Evolutionary conservation across 2,329 filamentous ascomycete species (phyloP).

Genomic region (Colletotrichum sp.): DNA sequence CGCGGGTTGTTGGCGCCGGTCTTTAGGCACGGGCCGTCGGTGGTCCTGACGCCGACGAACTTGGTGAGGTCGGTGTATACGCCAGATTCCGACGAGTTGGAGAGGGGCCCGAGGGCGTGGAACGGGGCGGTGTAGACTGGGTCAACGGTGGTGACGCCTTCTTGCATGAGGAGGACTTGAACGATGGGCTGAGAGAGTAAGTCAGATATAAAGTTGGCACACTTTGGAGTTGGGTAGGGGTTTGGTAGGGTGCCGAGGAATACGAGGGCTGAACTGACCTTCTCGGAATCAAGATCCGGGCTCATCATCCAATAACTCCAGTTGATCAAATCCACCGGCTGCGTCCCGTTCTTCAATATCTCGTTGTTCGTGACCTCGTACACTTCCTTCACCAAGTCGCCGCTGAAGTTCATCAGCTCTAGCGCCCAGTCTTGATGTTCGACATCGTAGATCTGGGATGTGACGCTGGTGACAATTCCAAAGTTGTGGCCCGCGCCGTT

Average conservation of each 20-base stretch:
- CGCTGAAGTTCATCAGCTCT: conserved; percentile 46
- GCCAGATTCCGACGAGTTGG: conserved; percentile 32
- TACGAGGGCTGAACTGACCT: too few species aligned
- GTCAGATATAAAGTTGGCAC: background rate
- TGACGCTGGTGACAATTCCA: background rate
- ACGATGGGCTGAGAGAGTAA: conserved; percentile 39
- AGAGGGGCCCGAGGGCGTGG: conserved; percentile 41
- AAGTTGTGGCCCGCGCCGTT: background rate
- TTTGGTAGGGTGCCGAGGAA: too few species aligned
- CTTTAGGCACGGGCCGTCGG: conserved; percentile 44
- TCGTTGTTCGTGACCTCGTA: conserved; percentile 24
- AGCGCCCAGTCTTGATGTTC: conserved; percentile 41
- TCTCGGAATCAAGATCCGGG: conserved; percentile 39
- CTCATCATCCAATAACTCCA: conserved; percentile 52
- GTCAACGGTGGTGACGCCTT: conserved; percentile 43
- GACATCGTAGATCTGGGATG: background rate
- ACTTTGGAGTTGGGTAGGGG: background rate
- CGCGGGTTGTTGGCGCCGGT: conserved; percentile 40
- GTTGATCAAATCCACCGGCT: conserved; percentile 49
- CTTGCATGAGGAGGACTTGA: conserved; percentile 44
- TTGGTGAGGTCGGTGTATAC: conserved; percentile 47
- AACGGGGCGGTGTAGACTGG: conserved; percentile 45
- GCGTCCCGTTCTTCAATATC: conserved; percentile 40
- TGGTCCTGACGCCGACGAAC: conserved; percentile 44
- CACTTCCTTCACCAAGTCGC: conserved; percentile 52